Percentiles rank a stretch among this genome's conserved stretches.
Conservation (phyloP, 345 rosid genomes). For the Hibiscus mutabilis region DNA sequence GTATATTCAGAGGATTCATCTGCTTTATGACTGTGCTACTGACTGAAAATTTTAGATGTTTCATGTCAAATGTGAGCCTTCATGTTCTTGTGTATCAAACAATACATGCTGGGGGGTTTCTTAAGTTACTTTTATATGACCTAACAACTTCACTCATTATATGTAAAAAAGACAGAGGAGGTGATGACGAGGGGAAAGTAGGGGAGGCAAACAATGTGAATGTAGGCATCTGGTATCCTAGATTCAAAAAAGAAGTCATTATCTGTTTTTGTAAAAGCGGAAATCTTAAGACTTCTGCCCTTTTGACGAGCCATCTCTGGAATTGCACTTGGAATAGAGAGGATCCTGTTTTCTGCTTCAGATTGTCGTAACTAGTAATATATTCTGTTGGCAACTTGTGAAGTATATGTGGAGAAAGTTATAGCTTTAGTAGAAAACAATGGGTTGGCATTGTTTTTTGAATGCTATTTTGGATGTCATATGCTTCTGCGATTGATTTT, state of each 20-base stretch:
- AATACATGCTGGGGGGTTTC: background rate
- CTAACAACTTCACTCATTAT: background rate
- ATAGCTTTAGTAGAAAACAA: background rate
- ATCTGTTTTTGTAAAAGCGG: background rate
- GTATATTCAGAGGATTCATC: background rate
- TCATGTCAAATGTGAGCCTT: background rate
- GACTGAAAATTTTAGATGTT: background rate
- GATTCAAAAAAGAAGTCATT: background rate
- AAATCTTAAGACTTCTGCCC: background rate
- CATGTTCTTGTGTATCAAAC: background rate
- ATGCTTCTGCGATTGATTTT: background rate
- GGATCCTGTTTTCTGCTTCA: background rate
- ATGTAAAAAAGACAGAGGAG: background rate
- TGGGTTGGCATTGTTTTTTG: background rate
- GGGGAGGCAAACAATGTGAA: background rate
- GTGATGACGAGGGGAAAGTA: background rate
- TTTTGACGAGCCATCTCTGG: background rate
- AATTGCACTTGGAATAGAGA: background rate
- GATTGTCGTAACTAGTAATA: background rate
- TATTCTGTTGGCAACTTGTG: background rate
- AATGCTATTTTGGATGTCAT: background rate
- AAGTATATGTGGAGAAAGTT: background rate
- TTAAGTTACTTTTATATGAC: background rate
- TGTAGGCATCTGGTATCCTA: background rate
- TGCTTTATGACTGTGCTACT: background rate